Evolutionary conservation across 345 rosid species (phyloP).

Genomic region (Euphorbia tirucalli): DNA sequence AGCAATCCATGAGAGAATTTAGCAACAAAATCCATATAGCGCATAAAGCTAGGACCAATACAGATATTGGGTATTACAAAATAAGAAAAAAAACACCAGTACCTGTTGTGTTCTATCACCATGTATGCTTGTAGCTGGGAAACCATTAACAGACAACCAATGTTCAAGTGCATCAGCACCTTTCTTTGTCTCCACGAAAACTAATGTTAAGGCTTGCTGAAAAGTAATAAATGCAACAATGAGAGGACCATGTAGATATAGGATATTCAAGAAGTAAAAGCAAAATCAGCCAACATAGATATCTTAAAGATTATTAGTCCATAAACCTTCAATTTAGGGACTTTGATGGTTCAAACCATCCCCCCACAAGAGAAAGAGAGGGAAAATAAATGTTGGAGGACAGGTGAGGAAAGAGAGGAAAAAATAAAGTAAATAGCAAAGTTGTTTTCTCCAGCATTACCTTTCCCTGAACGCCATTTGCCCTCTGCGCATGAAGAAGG

Average conservation of each 20-base stretch:
- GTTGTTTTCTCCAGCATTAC: constrained; percentile 30
- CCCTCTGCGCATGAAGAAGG: constrained; percentile 95
- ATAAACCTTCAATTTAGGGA: not conserved
- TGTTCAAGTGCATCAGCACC: constrained; percentile 93
- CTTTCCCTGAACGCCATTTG: constrained; percentile 71
- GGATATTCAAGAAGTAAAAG: not conserved
- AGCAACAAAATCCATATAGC: not conserved
- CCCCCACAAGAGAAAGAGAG: not conserved
- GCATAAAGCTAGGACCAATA: not conserved
- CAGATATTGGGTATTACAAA: not conserved
- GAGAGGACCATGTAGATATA: not conserved
- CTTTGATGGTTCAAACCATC: not conserved
- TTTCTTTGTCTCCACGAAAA: constrained; percentile 97
- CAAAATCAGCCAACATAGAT: not conserved
- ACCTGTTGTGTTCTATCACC: constrained; percentile 97
- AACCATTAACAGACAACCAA: constrained; percentile 82
- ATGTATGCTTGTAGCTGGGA: constrained; percentile 93
- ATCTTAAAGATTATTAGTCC: not conserved
- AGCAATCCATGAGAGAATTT: not conserved
- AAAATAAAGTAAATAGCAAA: not conserved
- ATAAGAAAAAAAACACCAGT: constrained; percentile 5
- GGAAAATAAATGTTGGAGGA: not conserved
- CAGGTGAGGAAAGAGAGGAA: not conserved
- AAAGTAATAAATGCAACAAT: constrained; percentile 13
- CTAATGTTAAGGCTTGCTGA: constrained; percentile 95